Evolutionary conservation across 345 rosid genomes (phyloP), one percentile per base, ranked within the genome.

Genomic region (Fremontodendron californicum): DNA sequence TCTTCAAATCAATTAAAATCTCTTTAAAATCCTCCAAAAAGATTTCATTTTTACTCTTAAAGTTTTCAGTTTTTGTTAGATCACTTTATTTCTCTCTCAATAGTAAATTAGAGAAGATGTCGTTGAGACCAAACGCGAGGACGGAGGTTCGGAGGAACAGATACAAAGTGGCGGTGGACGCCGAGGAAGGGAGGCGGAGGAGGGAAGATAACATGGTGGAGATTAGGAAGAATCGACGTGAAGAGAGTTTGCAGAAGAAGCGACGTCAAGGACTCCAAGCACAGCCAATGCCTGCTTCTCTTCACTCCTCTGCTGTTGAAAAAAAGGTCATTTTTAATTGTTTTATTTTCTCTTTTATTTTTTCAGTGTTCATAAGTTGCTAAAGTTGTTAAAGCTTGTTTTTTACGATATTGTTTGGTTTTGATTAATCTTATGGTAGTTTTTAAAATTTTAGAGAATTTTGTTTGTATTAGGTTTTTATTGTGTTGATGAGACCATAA

Each of bases 271-370:
- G 71, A 49, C 39, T 60, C 46, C 78, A 63, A 33, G 11, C 73
- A 18, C 78, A 63, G 31, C 42, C 81, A 68, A 74, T 85, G 52
- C 82, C 89, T 25, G 65, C 90, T 33, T 72, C 89, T 27, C 68
- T 83, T 75, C 85, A 78, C 61, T 75, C 92, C 40, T 77, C 91
- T 18, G 80, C 81, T 75, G 83, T 83, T 18, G 87, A 84, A 77
- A 90, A 86, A 82, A 90, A 86, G 94, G 98, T 90, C 21, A 27
- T 68, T 68, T 13, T 6, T 21, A 25, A 25, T 68, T 68, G 2
- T 68, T 25, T 43, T 68, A 6, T 68, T 68, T 68, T 43, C 9
- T 13, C 6, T 37, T 7, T 15, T 46, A 13, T 6, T 2, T 45
- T 3, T 45, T 45, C 73, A 23, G 54, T 25, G 33, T 25, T 68